Evolutionary conservation across 2,329 filamentous ascomycete genomes (phyloP), one percentile per base, ranked within the genome.

Genomic region (Xylaria arbuscula): DNA sequence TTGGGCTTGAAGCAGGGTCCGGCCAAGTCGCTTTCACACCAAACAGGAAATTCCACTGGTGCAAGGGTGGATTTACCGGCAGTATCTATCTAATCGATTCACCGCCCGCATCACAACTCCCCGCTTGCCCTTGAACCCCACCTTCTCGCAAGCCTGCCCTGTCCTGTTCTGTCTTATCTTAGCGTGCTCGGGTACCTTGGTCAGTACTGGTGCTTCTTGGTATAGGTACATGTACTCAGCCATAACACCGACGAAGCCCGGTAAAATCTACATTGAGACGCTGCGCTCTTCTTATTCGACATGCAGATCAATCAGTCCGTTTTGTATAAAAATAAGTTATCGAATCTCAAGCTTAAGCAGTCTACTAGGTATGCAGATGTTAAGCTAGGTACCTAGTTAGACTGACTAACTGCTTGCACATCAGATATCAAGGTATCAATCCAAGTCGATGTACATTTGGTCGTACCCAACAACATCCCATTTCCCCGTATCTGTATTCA

Each of bases 381-480:
- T n/a, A n/a, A n/a, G n/a, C n/a, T n/a, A n/a, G n/a, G n/a, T n/a
- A n/a, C n/a, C n/a, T n/a, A n/a, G n/a, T n/a, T n/a, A n/a, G n/a
- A n/a, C n/a, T n/a, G n/a, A n/a, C n/a, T n/a, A n/a, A n/a, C n/a
- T n/a, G n/a, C n/a, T n/a, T n/a, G n/a, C n/a, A n/a, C n/a, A n/a
- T n/a, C n/a, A n/a, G n/a, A n/a, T 19, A 1, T 4, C 58, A 36
- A 24, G 13, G 28, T 40, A 65, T 40, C 63, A 66, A 53, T 71
- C 32, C n/a, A 77, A 66, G 55, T 71, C 32, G 19, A 77, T 73
- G 68, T 78, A 78, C 76, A 78, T 78, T 64, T 73, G 69, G 1
- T 75, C 69, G 56, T 74, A 78, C 9, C 76, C 76, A 17, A 78
- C 69, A 10, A 75, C 38, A 60, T 75, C 73, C 76, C 77, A 78